Conservation (phyloP, 208 protist species). For the Acanthamoeba royreba region DNA sequence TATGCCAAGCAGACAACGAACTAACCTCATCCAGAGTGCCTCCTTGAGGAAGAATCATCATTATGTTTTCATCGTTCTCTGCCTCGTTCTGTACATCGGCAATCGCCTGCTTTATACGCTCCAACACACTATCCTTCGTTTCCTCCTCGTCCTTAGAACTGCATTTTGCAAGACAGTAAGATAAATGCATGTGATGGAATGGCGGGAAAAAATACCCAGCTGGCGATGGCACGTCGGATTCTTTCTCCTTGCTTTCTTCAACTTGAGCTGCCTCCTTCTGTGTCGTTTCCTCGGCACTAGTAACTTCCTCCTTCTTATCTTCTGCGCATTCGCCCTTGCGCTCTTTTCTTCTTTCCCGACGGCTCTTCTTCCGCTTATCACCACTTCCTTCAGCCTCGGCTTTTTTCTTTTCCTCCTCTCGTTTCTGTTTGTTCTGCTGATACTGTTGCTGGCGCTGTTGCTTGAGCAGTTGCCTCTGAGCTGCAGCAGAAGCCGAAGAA, state of each 20-base stretch:
- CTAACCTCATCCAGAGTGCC: neutral
- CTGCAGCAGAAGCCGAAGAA: neutral
- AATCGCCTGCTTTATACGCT: neutral
- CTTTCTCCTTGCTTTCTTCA: neutral
- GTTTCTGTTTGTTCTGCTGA: neutral
- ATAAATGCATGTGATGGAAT: too few species aligned
- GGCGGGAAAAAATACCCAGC: neutral
- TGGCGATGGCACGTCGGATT: neutral
- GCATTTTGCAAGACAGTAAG: too few species aligned
- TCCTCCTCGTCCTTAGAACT: neutral
- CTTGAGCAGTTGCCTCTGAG: neutral
- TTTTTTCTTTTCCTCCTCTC: neutral
- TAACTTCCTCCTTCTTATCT: neutral
- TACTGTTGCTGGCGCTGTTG: neutral
- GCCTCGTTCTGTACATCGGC: neutral
- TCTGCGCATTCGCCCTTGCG: neutral
- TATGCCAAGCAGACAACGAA: neutral
- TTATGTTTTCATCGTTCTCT: neutral
- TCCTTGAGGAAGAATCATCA: neutral
- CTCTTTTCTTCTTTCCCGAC: neutral
- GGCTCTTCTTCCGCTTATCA: neutral
- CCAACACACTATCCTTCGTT: too few species aligned
- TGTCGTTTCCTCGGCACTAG: too few species aligned
- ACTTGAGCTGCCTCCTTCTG: neutral
- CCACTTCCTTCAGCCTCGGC: neutral